A percentile compares a stretch with the other conserved stretches of the same genome.
phyloP scores from a whole-genome alignment of 1,284 basidiomycete genomes.

The Melanopsichium pennsylvanicum region DNA sequence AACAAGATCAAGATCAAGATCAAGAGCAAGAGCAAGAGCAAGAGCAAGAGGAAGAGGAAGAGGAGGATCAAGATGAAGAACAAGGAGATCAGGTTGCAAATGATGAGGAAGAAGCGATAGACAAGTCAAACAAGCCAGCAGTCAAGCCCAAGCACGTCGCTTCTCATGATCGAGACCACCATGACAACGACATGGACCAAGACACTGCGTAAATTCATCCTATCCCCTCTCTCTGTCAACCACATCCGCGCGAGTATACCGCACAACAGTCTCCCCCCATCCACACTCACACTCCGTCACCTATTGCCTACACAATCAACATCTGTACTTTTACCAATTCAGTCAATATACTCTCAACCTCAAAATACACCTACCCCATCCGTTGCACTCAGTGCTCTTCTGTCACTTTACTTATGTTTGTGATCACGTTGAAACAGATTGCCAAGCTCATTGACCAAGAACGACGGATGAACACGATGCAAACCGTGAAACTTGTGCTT shows the following conservation, averaged over 20 bases:
- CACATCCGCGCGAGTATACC: no score
- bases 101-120: not conserved
- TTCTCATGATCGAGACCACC: not conserved
- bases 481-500: no score
- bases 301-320: no score
- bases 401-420: not conserved
- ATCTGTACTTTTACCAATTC: constrained; percentile 5
- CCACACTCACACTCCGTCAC: no score
- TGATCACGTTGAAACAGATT: no score
- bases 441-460: no score
- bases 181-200: constrained; percentile 23
- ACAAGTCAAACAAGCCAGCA: constrained; percentile 3
- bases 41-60: not conserved
- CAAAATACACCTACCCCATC: not conserved
- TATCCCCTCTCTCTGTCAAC: no score
- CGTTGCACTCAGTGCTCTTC: not conserved
- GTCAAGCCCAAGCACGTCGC: constrained; percentile 1
- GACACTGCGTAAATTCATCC: constrained; percentile 4
- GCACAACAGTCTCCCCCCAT: no score
- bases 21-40: constrained; percentile 20
- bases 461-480: no score
- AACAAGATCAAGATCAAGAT: constrained; percentile 20
- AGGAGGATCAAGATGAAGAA: constrained; percentile 3
- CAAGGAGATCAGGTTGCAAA: constrained; percentile 3
- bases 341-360: no score